Conservation (phyloP, 225 moss, liverwort and hornwort species). For the Pseudoscleropodium purum region DNA sequence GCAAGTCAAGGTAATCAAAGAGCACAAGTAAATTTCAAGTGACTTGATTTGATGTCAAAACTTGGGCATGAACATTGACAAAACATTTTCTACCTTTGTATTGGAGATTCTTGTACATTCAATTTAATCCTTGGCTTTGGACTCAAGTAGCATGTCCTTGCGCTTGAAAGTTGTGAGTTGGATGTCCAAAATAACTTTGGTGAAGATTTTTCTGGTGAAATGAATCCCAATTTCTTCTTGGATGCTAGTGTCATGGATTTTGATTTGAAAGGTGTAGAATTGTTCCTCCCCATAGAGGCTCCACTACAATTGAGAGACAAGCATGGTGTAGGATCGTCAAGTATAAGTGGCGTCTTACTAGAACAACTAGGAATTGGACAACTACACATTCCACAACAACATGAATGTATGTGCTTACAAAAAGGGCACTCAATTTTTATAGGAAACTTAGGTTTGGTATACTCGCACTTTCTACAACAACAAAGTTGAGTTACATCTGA, state of each 20-base stretch:
- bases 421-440: constrained; percentile 17
- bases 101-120: not conserved
- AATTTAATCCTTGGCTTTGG: constrained; percentile 2
- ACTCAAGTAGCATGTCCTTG: not conserved
- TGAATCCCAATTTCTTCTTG: not conserved
- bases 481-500: constrained; percentile 6
- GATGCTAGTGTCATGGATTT: not conserved
- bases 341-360: constrained; percentile 19
- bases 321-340: not conserved
- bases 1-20: not conserved
- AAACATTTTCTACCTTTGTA: not conserved
- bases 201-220: constrained; percentile 8
- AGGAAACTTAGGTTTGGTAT: not conserved
- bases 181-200: not conserved
- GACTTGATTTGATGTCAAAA: not conserved
- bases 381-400: constrained; percentile 44
- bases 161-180: not conserved
- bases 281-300: not conserved
- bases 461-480: constrained; percentile 24
- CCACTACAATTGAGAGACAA: not conserved
- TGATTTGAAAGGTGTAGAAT: not conserved
- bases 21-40: not conserved
- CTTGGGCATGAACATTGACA: not conserved
- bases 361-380: constrained; percentile 30
- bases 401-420: constrained; percentile 27